A percentile compares a stretch with the other conserved stretches of the same genome.
Evolutionary conservation across 2,329 filamentous ascomycete species (phyloP).

Genomic region (Fusarium denticulatum): DNA sequence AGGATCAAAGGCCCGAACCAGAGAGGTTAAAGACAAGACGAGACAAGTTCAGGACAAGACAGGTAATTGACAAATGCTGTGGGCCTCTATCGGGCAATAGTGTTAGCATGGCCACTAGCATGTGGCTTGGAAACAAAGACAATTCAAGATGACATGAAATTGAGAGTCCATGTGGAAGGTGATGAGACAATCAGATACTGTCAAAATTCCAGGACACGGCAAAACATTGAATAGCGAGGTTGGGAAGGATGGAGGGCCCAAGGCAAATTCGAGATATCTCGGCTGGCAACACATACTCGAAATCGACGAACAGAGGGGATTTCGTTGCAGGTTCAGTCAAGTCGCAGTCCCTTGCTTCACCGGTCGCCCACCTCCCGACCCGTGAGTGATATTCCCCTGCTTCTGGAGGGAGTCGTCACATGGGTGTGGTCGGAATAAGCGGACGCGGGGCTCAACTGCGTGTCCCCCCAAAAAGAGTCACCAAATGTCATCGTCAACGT

Average conservation of each 20-base stretch:
- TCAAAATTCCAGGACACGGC: constrained; percentile 15
- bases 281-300: neutral
- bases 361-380: constrained; percentile 20
- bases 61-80: constrained; percentile 27
- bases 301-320: neutral
- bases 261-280: neutral
- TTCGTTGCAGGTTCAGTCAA: constrained; percentile 20
- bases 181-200: constrained; percentile 33
- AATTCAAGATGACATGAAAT: constrained; percentile 6
- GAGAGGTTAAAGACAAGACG: constrained; percentile 33
- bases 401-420: constrained; percentile 40
- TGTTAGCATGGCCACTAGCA: constrained; percentile 22
- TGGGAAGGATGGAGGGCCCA: constrained; percentile 6
- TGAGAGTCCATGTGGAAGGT: constrained; percentile 12
- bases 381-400: constrained; percentile 34
- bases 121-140: constrained; percentile 39
- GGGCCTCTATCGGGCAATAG: constrained; percentile 19
- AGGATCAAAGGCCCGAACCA: constrained; percentile 32
- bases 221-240: constrained; percentile 9
- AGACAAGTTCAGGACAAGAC: constrained; percentile 37
- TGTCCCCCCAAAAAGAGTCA: constrained; percentile 23
- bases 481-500: constrained; percentile 29
- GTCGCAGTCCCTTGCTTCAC: constrained; percentile 41
- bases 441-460: constrained; percentile 33
- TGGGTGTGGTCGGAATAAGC: constrained; percentile 38